These are phyloP conservation scores for Pneumocystis canis DNA, from an alignment of 1,139 yeast species.

Conservation along the genomic window DNA sequence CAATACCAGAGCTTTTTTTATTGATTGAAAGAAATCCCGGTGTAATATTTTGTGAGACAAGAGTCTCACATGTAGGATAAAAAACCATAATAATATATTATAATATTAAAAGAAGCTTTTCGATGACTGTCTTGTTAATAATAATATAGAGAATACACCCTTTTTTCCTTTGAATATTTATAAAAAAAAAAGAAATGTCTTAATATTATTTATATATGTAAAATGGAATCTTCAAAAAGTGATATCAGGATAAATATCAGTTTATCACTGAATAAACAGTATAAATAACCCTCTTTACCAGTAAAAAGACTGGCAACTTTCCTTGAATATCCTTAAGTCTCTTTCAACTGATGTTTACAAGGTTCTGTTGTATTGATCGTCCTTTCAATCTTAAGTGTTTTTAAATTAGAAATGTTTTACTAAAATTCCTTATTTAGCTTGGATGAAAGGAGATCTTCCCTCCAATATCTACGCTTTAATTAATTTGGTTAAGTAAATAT, in stretches of 20 bases:
- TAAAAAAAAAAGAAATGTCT: no score
- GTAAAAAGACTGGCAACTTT: no score
- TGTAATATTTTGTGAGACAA: not conserved
- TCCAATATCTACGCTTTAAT: not conserved
- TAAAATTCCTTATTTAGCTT: not conserved
- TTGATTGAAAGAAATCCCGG: not conserved
- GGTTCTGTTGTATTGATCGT: not conserved
- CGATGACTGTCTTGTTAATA: not conserved
- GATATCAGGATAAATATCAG: no score
- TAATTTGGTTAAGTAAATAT: not conserved
- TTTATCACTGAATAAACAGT: no score
- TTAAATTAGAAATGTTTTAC: not conserved
- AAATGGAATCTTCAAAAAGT: no score
- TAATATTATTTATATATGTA: no score
- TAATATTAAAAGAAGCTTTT: not conserved
- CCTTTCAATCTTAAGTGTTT: not conserved
- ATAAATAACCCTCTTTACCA: no score
- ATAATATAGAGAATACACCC: no score
- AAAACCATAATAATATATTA: not conserved
- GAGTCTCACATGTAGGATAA: not conserved
- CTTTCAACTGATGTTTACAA: not conserved
- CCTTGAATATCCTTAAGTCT: no score
- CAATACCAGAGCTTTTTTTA: not conserved
- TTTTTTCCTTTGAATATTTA: no score
- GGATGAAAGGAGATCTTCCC: not conserved